Evolutionary conservation across 495 filamentous ascomycete species (phyloP).

Genomic region (Neurospora tetrasperma): DNA sequence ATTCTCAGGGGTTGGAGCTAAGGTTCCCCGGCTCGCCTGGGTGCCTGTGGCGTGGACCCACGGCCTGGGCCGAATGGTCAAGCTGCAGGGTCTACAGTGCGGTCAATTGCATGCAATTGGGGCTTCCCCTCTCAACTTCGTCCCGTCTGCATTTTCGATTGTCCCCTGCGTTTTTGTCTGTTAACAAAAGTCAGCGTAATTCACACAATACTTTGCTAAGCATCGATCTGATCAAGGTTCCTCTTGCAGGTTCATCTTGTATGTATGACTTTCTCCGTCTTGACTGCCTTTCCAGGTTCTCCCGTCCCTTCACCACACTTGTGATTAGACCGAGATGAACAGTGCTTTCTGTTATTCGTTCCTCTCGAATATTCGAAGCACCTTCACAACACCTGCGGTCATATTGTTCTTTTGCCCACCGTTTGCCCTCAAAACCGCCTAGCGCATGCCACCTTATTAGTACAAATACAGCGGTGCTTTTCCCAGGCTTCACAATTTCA

Average conservation of each 20-base stretch:
- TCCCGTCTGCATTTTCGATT: not conserved
- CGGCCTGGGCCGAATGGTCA: not conserved
- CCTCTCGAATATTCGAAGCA: not conserved
- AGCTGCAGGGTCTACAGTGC: not conserved
- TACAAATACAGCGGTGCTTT: not conserved
- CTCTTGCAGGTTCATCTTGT: not conserved
- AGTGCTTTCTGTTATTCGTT: not conserved
- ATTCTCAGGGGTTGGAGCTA: not conserved
- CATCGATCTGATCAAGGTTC: not conserved
- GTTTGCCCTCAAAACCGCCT: not conserved
- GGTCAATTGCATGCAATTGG: not conserved
- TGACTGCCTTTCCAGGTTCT: slow-evolving; percentile 12
- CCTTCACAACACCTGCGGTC: not conserved
- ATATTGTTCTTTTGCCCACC: not conserved
- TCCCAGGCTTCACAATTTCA: not conserved
- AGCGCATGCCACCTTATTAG: not conserved
- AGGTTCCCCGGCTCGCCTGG: not conserved
- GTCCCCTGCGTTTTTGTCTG: not conserved
- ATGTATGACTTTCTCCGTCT: slow-evolving; percentile 11
- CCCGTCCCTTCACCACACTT: not conserved
- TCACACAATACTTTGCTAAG: not conserved
- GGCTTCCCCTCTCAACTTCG: not conserved
- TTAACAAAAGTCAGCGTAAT: not conserved
- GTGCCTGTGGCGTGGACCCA: not conserved
- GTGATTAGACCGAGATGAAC: not conserved